Base-by-base conservation (phyloP, 305 asterid species). In the Fraxinus ornus region DNA sequence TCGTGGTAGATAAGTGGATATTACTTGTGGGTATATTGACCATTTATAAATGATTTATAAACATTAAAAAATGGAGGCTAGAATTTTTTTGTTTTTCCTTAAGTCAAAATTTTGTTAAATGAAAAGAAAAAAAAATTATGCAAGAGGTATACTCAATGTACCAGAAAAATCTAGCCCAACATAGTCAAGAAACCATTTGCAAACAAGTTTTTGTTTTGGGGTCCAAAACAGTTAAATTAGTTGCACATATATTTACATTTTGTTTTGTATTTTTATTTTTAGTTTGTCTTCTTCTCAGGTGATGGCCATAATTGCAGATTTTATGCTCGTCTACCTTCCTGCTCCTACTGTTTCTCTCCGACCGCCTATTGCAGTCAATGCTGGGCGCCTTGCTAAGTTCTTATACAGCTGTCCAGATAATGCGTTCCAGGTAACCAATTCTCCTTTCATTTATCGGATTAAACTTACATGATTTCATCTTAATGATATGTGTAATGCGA, bases 261-360 rank as follows among this genome's bases (percentile, higher is more conserved):
- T 22, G 66, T 13, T 77, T 49, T 44, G 21, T 49, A 21, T 78
- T 81, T 55, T 78, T 47, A 52, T 17, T 17, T 52, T 75, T 47
- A 76, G 77, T 82, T 79, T 82, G 79, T 81, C 49, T 62, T 81
- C 32, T 85, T 36, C 76, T 66, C 85, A 94, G 98, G 97, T 90
- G 79, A 95, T 94, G 99, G 98, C 99, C 36, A 78, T 95, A 76
- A 90, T 95, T 86, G 99, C 99, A 79, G 98, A 95, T 91, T 95
- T 94, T 90, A 95, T 94, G 99, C 98, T 94, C 62, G 98, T 95
- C 70, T 95, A 92, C 87, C 99, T 95, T 83, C 99, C 98, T 7
- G 99, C 98, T 80, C 99, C 98, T 37, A 95, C 98, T 24, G 93
- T 95, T 86, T 91, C 99, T 86, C 97, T 95, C 81, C 91, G 95